Conservation (phyloP, 2,329 filamentous ascomycete species). For the Cercospora zeae-maydis region DNA sequence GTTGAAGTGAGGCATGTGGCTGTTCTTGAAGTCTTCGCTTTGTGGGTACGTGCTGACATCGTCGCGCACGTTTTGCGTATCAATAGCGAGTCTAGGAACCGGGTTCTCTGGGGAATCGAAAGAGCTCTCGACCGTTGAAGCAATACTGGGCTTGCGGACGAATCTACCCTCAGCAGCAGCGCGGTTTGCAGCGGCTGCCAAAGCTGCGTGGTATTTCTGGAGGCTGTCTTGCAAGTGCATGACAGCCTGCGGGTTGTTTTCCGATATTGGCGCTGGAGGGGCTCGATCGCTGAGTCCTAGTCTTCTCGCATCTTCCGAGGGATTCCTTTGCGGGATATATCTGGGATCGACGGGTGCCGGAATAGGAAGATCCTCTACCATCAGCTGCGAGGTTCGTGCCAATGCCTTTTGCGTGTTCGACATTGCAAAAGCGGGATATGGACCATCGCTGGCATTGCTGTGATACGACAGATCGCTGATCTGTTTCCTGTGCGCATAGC, state of each 20-base stretch:
- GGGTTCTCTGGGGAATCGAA: neutral
- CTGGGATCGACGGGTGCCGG: constrained; percentile 29
- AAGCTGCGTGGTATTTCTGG: constrained; percentile 74
- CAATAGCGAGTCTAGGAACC: constrained; percentile 3
- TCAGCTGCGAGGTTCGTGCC: constrained; percentile 29
- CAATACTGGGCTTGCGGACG: constrained; percentile 44
- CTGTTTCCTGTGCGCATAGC: constrained; percentile 23
- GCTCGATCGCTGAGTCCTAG: constrained; percentile 38
- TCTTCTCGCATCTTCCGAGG: constrained; percentile 34
- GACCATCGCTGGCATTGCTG: constrained; percentile 27
- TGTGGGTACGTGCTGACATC: constrained; percentile 25
- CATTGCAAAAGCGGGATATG: constrained; percentile 35
- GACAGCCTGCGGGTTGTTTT: constrained; percentile 30
- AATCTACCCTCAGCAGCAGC: constrained; percentile 76
- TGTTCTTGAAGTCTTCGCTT: constrained; percentile 18
- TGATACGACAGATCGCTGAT: constrained; percentile 15
- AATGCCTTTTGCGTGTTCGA: constrained; percentile 28
- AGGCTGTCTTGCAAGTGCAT: constrained; percentile 55
- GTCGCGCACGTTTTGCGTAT: constrained; percentile 7
- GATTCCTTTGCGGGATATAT: constrained; percentile 34
- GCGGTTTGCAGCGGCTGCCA: constrained; percentile 75
- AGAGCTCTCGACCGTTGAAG: constrained; percentile 5
- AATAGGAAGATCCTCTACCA: constrained; percentile 33
- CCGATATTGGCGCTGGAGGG: constrained; percentile 52
- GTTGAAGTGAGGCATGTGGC: constrained; percentile 11